Evolutionary conservation across 1,284 basidiomycete species (phyloP), one percentile per base, ranked within the genome.

Genomic region (Inonotus obliquus): DNA sequence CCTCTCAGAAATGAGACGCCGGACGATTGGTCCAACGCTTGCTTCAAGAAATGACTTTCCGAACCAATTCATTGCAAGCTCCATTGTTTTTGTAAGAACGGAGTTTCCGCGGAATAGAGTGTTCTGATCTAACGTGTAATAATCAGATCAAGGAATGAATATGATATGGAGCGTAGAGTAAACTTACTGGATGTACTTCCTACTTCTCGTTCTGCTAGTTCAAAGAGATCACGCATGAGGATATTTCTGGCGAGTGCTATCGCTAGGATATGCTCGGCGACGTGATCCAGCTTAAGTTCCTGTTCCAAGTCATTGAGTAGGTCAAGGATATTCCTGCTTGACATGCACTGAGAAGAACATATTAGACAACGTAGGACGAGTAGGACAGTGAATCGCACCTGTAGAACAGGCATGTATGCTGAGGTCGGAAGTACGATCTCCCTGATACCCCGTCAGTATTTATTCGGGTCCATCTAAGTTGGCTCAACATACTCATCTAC

Each of bases 81-180:
- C 92, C 74, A 92, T 83, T 10, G 86, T 85, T 72, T 91, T 93
- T 23, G 92, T 93, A 59, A 93, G 78, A 41, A 82, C 83, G 5
- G 87, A 91, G 70, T 92, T 93, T 29, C 90, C 91, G 57, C 91
- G 85, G 72, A 90, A 90, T 11, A 90, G 73, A 4, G 86, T 89
- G 67, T 82, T 84, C 57, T 85, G 83, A 25, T 85, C 85, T 86
- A 62, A 41, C 19, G n/a, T 7, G 19, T 48, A 17, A 49, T 27
- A 51, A n/a, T 51, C 35, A 27, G 19, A 59, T 23, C 37, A 23
- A 21, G 14, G 5, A 41, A 21, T 6, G 17, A 21, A 21, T 7
- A 0, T 2, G 58, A 23, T 11, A 13, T 17, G 10, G 51, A 25
- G 6, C 13, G 13, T 10, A 51, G 11, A 32, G 57, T 19, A 52